phyloP scores from a whole-genome alignment of 768 basidiomycete species.

The Arthromyces matolae region DNA sequence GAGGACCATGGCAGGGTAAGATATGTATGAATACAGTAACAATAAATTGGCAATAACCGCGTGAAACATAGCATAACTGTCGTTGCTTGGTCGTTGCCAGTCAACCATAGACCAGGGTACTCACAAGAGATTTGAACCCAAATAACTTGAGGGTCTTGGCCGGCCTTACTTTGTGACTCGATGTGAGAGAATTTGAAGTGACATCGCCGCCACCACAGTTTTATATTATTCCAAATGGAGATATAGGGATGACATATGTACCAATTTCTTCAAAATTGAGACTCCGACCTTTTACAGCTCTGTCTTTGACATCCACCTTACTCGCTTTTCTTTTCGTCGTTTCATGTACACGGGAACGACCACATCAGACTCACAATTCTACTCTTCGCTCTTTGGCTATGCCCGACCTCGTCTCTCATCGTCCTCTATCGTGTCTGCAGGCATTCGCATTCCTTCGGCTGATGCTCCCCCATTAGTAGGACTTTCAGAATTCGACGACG shows the following conservation, averaged over 20 bases:
- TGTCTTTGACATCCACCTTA: constrained; percentile 10
- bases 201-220: too few relatives aligned
- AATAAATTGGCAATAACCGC: too few relatives aligned
- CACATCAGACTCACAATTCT: constrained; percentile 4
- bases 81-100: too few relatives aligned
- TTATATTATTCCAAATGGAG: too few relatives aligned
- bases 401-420: neutral
- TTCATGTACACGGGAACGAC: constrained; percentile 13
- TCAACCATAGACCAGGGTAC: too few relatives aligned
- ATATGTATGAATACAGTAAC: constrained; percentile 95
- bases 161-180: too few relatives aligned
- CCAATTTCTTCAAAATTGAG: too few relatives aligned
- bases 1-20: constrained; percentile 98
- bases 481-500: neutral
- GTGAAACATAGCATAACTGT: too few relatives aligned
- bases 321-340: neutral
- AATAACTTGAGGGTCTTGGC: too few relatives aligned
- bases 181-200: too few relatives aligned
- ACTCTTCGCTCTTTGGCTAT: constrained; percentile 2
- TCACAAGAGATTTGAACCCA: too few relatives aligned
- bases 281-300: constrained; percentile 8
- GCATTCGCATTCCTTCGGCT: constrained; percentile 3
- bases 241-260: too few relatives aligned
- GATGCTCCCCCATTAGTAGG: constrained; percentile 6
- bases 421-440: constrained; percentile 3